Percentiles rank a stretch among this genome's conserved stretches.
Conservation (phyloP, 2,329 filamentous ascomycete genomes). For the Fusarium globosum region DNA sequence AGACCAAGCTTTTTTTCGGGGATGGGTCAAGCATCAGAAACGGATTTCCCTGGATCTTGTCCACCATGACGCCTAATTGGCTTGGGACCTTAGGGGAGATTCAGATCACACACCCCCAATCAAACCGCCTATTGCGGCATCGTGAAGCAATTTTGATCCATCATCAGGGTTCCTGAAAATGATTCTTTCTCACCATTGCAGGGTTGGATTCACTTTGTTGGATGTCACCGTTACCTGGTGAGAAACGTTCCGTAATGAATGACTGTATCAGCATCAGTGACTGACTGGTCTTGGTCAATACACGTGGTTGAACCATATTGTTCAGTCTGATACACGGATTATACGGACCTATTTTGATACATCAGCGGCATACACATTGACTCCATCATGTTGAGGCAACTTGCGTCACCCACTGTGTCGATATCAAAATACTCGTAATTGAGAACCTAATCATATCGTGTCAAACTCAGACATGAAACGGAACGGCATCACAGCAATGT, state of each 20-base stretch:
- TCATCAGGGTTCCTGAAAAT: constrained; percentile 11
- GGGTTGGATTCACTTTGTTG: constrained; percentile 5
- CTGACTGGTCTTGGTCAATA: constrained; percentile 5
- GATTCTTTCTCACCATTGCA: constrained; percentile 10
- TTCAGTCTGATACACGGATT: background rate
- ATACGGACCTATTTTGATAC: background rate
- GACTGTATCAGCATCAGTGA: constrained; percentile 1
- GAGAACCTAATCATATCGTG: background rate
- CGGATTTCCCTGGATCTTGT: constrained; percentile 7
- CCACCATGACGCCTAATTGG: background rate
- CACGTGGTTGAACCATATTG: background rate
- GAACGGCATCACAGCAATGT: background rate
- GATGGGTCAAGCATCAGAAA: constrained; percentile 21
- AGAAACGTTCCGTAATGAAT: background rate
- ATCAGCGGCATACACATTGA: background rate
- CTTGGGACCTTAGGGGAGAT: background rate
- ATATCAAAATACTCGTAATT: background rate
- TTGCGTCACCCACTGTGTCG: constrained; percentile 11
- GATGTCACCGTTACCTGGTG: background rate
- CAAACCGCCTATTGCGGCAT: constrained; percentile 17
- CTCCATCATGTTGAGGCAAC: background rate
- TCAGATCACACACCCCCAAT: background rate
- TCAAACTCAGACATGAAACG: constrained; percentile 2
- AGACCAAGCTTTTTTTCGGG: constrained; percentile 26
- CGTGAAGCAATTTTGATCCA: constrained; percentile 20